phyloP scores from a whole-genome alignment of 2,329 filamentous ascomycete species.

The Sporothrix dimorphospora region DNA sequence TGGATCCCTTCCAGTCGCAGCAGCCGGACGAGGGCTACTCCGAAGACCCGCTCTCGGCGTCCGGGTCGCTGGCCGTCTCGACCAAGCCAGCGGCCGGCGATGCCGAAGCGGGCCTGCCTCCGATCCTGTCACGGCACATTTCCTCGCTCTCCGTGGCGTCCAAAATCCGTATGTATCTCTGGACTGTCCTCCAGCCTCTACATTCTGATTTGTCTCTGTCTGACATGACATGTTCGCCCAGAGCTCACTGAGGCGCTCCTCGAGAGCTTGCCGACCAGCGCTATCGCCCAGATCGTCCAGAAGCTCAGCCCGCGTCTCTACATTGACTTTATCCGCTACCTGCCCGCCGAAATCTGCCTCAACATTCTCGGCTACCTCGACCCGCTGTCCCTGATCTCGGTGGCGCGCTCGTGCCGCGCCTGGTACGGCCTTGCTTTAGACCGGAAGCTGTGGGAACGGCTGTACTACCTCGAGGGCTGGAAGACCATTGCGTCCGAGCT shows the following conservation, averaged over 20 bases:
- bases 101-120: constrained; percentile 38
- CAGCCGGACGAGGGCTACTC: constrained; percentile 86
- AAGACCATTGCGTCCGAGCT: constrained; percentile 70
- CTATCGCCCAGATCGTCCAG: constrained; percentile 78
- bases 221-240: too few species aligned
- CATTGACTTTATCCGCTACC: constrained; percentile 84
- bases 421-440: constrained; percentile 86
- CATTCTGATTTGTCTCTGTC: too few species aligned
- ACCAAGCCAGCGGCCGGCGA: constrained; percentile 37
- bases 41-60: constrained; percentile 64
- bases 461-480: constrained; percentile 89
- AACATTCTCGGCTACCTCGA: constrained; percentile 87
- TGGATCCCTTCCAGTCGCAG: constrained; percentile 40
- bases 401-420: constrained; percentile 75
- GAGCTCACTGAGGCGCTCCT: constrained; percentile 81
- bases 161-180: constrained; percentile 30
- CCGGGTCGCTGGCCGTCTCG: constrained; percentile 40
- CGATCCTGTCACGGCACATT: constrained; percentile 56
- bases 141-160: constrained; percentile 48
- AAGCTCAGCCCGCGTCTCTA: constrained; percentile 81
- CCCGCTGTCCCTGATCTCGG: constrained; percentile 75
- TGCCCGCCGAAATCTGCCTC: constrained; percentile 89
- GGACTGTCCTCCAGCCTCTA: too few species aligned
- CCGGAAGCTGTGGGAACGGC: constrained; percentile 79
- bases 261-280: constrained; percentile 75